Conservation (phyloP, 2,329 filamentous ascomycete genomes). For the Periconia sp. region DNA sequence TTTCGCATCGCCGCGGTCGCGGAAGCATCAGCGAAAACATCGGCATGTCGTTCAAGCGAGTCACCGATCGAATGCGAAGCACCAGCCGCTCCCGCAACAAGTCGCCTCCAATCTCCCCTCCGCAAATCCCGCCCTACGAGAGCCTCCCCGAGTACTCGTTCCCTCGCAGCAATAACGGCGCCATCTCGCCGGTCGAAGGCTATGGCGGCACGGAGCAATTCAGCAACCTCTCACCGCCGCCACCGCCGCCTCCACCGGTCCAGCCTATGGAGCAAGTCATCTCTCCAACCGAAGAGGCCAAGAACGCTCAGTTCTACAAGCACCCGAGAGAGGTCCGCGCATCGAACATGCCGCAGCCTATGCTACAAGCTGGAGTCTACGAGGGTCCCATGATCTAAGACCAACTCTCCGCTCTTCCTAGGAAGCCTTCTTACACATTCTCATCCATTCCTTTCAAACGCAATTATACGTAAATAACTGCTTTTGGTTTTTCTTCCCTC, state of each 20-base stretch:
- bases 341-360: conserved; percentile 51
- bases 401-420: not conserved
- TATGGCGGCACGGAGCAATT: conserved; percentile 26
- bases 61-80: conserved; percentile 62
- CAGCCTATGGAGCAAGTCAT: conserved; percentile 45
- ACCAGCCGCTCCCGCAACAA: conserved; percentile 56
- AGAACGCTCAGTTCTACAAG: conserved; percentile 35
- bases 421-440: not conserved
- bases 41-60: conserved; percentile 49
- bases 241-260: conserved; percentile 39
- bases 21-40: conserved; percentile 61
- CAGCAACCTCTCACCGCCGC: conserved; percentile 36
- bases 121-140: conserved; percentile 46
- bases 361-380: conserved; percentile 48
- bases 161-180: conserved; percentile 20
- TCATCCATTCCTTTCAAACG: not conserved
- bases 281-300: conserved; percentile 33
- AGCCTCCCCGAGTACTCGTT: conserved; percentile 42
- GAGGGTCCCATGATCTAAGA: conserved; percentile 39
- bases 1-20: conserved; percentile 55
- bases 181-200: conserved; percentile 33
- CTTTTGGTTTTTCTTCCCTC: not conserved
- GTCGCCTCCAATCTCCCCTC: conserved; percentile 44
- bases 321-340: conserved; percentile 52
- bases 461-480: conserved; percentile 6